These are phyloP conservation scores for Cicer bijugum DNA, from an alignment of 306 rosid species.

Conservation along the genomic window DNA sequence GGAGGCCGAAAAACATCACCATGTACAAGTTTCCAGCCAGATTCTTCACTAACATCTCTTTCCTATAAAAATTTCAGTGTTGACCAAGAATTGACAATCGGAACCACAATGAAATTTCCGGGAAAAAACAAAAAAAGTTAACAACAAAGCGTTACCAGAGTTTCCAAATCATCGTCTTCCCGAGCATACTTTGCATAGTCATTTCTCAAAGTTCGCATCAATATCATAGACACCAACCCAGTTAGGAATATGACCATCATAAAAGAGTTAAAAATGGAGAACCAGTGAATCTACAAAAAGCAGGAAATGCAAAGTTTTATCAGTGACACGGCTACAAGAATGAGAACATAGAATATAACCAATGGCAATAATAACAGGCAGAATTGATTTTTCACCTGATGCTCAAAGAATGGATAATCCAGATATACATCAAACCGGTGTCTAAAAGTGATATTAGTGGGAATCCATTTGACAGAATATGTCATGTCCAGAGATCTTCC, in stretches of 20 bases:
- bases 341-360: slow-evolving; percentile 33
- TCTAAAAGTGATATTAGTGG: slow-evolving; percentile 79
- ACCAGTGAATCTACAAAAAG: slow-evolving; percentile 92
- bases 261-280: slow-evolving; percentile 97
- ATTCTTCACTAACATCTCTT: slow-evolving; percentile 98
- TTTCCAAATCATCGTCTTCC: slow-evolving; percentile 96
- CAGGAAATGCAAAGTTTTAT: slow-evolving; percentile 42
- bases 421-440: slow-evolving; percentile 94
- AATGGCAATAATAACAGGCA: slow-evolving; percentile 22
- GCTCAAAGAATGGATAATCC: slow-evolving; percentile 98
- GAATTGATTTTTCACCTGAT: slow-evolving; percentile 67
- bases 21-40: slow-evolving; percentile 99
- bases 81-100: slow-evolving; percentile 38
- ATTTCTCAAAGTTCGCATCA: slow-evolving; percentile 97
- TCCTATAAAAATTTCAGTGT: slow-evolving; percentile 58
- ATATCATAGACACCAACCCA: slow-evolving; percentile 98
- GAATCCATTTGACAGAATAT: slow-evolving; percentile 83
- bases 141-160: slow-evolving; percentile 66
- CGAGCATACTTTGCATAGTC: slow-evolving; percentile 99
- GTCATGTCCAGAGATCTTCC: slow-evolving; percentile 78
- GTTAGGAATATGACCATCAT: slow-evolving; percentile 99
- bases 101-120: slow-evolving; percentile 25
- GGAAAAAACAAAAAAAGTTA: slow-evolving; percentile 11
- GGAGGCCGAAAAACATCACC: slow-evolving; percentile 99
- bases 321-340: slow-evolving; percentile 12